Evolutionary conservation across 495 filamentous ascomycete genomes (phyloP).

Genomic region (Cudoniella acicularis): DNA sequence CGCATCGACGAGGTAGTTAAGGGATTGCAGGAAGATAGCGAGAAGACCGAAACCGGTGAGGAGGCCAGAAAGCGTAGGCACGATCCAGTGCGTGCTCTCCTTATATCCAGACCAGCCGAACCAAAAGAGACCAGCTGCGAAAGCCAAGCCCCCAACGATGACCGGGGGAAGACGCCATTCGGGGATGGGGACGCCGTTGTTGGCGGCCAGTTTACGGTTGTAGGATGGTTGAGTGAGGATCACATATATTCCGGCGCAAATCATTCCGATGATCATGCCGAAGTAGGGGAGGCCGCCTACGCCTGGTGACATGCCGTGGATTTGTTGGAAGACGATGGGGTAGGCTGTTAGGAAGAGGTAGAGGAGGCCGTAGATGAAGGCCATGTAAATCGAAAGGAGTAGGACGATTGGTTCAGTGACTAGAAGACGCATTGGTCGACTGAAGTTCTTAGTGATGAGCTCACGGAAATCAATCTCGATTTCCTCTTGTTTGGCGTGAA

Average conservation of each 20-base stretch:
- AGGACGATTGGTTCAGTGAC: slow-evolving; percentile 79
- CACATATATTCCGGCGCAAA: slow-evolving; percentile 64
- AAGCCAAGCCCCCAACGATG: slow-evolving; percentile 70
- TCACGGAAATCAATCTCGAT: slow-evolving; percentile 82
- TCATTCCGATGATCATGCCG: slow-evolving; percentile 72
- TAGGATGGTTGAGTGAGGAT: slow-evolving; percentile 65
- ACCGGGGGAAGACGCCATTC: slow-evolving; percentile 84
- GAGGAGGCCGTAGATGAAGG: slow-evolving; percentile 77
- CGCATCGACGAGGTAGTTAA: slow-evolving; percentile 86
- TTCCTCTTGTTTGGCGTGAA: slow-evolving; percentile 91
- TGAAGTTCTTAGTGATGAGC: slow-evolving; percentile 79
- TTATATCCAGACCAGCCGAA: slow-evolving; percentile 77
- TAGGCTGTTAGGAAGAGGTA: slow-evolving; percentile 83
- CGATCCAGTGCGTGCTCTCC: slow-evolving; percentile 71
- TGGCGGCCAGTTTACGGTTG: slow-evolving; percentile 63
- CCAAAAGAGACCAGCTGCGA: slow-evolving; percentile 79
- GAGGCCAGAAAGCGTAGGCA: slow-evolving; percentile 68
- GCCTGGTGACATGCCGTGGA: slow-evolving; percentile 65
- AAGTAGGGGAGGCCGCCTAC: slow-evolving; percentile 74
- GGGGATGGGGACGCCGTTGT: slow-evolving; percentile 69
- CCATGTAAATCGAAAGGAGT: slow-evolving; percentile 72
- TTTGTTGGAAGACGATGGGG: slow-evolving; percentile 69
- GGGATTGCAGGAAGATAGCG: slow-evolving; percentile 76
- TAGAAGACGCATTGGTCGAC: slow-evolving; percentile 72
- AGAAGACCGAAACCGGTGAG: slow-evolving; percentile 59